phyloP scores from a whole-genome alignment of 2,329 filamentous ascomycete genomes.

The Microcyclosporella mali region DNA sequence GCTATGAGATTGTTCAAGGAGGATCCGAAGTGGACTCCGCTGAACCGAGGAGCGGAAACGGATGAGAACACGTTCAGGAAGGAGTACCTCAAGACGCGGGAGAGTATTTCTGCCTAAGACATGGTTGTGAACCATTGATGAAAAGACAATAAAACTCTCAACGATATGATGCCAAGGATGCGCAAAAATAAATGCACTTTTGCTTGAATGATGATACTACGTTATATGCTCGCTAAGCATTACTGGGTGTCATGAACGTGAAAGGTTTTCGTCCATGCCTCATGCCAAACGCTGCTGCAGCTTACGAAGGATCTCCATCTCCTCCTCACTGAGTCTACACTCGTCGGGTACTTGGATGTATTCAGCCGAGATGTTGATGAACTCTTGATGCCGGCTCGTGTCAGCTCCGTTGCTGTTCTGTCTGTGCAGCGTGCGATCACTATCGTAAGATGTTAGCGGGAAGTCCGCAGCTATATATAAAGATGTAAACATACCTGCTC shows the following conservation, averaged over 20 bases:
- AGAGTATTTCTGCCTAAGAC: constrained; percentile 7
- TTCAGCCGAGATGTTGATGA: constrained; percentile 30
- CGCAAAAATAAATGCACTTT: no score
- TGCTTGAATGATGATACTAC: no score
- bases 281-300: constrained; percentile 29
- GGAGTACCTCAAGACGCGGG: constrained; percentile 57
- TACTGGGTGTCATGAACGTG: no score
- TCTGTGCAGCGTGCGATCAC: constrained; percentile 15
- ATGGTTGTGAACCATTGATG: no score
- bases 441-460: constrained; percentile 1
- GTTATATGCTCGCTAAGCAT: no score
- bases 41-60: constrained; percentile 73
- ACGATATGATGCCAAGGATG: neutral
- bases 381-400: constrained; percentile 12
- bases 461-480: neutral
- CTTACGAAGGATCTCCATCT: constrained; percentile 32
- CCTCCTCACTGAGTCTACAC: constrained; percentile 32
- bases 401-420: constrained; percentile 17
- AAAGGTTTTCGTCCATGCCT: no score
- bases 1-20: constrained; percentile 97
- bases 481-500: constrained; percentile 13
- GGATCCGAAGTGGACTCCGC: constrained; percentile 94
- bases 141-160: no score
- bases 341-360: constrained; percentile 32
- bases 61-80: constrained; percentile 73